Percentiles rank a stretch among this genome's conserved stretches.
phyloP scores from a whole-genome alignment of 1,139 yeast genomes.

The Candida smagusa region DNA sequence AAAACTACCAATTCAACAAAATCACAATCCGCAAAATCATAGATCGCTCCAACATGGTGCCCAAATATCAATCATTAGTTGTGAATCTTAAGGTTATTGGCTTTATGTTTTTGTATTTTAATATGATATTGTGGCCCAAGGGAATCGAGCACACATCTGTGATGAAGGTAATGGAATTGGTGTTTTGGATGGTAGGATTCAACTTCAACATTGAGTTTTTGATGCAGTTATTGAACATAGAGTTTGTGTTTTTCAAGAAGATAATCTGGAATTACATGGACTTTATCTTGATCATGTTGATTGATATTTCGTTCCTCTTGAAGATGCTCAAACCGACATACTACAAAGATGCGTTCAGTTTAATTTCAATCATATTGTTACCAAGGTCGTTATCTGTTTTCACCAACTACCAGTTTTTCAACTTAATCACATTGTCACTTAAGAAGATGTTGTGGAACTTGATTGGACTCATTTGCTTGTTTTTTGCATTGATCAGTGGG shows the following conservation, averaged over 20 bases:
- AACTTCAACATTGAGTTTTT: constrained; percentile 37
- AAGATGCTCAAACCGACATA: constrained; percentile 11
- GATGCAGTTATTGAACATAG: constrained; percentile 42
- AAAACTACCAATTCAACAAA: constrained; percentile 34
- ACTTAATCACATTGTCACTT: constrained; percentile 50
- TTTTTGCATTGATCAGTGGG: constrained; percentile 53
- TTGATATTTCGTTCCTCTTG: constrained; percentile 30
- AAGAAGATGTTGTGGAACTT: constrained; percentile 56
- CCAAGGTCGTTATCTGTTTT: constrained; percentile 55
- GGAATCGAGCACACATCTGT: constrained; percentile 4
- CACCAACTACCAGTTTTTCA: constrained; percentile 54
- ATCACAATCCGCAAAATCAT: constrained; percentile 30
- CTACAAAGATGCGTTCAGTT: constrained; percentile 32
- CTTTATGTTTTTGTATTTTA: constrained; percentile 32
- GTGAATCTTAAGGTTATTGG: constrained; percentile 34
- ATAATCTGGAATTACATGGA: constrained; percentile 44
- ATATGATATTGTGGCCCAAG: constrained; percentile 24
- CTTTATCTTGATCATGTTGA: constrained; percentile 27
- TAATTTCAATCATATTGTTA: constrained; percentile 50
- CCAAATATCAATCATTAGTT: constrained; percentile 44
- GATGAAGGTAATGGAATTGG: constrained; percentile 15
- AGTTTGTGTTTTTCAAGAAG: constrained; percentile 34
- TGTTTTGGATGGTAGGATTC: constrained; percentile 35
- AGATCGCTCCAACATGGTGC: constrained; percentile 34
- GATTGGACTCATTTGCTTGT: constrained; percentile 49